Conservation (phyloP, 225 moss, liverwort and hornwort species). For the Sphagnum tenellum region DNA sequence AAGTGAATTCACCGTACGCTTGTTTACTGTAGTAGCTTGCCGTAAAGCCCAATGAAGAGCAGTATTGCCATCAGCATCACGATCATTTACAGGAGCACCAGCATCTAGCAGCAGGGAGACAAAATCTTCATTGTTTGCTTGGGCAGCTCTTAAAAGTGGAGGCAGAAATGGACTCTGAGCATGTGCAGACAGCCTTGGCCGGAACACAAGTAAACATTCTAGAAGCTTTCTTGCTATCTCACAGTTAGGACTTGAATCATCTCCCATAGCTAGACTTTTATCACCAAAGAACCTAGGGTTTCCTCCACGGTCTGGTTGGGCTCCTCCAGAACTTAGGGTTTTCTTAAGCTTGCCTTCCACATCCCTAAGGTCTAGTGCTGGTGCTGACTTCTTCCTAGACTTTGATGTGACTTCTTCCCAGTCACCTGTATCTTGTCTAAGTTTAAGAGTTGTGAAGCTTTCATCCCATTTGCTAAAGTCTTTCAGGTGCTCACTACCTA, state of each 20-base stretch:
- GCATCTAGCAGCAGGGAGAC: conserved; percentile 67
- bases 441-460: conserved; percentile 61
- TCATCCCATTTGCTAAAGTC: conserved; percentile 81
- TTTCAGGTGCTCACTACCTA: conserved; percentile 53
- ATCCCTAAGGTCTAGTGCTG: conserved; percentile 32
- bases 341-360: conserved; percentile 70
- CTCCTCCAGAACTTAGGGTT: conserved; percentile 41
- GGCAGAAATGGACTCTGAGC: conserved; percentile 80
- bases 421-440: conserved; percentile 64
- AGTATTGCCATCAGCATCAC: conserved; percentile 83
- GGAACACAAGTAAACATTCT: conserved; percentile 83
- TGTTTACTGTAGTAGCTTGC: conserved; percentile 92
- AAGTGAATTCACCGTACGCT: conserved; percentile 73
- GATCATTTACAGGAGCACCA: conserved; percentile 80
- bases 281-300: conserved; percentile 26
- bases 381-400: conserved; percentile 45
- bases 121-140: conserved; percentile 76
- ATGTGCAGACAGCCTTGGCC: conserved; percentile 79
- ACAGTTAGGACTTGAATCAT: conserved; percentile 71
- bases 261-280: conserved; percentile 29
- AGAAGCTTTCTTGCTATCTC: conserved; percentile 82
- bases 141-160: conserved; percentile 82
- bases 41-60: conserved; percentile 92
- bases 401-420: conserved; percentile 88
- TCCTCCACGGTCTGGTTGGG: conserved; percentile 53